A percentile compares a stretch with the other conserved stretches of the same genome.
Evolutionary conservation across 176 grass and related monocot species (phyloP).

Genomic region (Melocanna baccifera): DNA sequence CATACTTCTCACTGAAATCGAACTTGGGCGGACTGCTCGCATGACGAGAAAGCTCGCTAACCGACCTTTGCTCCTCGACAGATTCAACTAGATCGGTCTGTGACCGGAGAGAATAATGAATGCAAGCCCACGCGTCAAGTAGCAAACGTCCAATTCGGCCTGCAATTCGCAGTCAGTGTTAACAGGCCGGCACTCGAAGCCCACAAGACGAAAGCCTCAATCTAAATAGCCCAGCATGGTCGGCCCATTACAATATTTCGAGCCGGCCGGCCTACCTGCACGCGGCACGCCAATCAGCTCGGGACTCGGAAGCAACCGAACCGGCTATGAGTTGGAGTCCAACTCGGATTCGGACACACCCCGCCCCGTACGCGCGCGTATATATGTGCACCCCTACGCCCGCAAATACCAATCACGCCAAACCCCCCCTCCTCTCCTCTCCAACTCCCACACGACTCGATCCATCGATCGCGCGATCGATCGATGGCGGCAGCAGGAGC

Average conservation of each 20-base stretch:
- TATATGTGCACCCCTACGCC: background rate
- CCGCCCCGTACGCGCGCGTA: background rate
- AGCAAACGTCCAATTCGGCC: background rate
- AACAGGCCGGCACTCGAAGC: too few species aligned
- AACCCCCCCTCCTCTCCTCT: background rate
- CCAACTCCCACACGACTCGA: background rate
- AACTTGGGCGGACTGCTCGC: fast-evolving
- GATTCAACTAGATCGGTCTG: background rate
- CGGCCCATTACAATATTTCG: background rate
- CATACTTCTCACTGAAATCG: too few species aligned
- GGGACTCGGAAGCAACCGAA: background rate
- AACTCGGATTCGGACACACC: background rate
- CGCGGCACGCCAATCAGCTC: background rate
- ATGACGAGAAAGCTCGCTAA: too few species aligned
- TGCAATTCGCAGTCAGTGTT: too few species aligned
- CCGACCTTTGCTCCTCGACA: too few species aligned
- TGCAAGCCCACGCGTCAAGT: background rate
- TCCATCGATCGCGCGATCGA: background rate
- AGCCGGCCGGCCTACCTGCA: background rate
- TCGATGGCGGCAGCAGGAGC: background rate
- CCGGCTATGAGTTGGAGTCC: background rate
- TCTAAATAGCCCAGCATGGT: background rate
- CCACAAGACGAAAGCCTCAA: too few species aligned
- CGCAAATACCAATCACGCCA: background rate
- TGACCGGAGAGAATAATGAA: background rate